phyloP scores from a whole-genome alignment of 345 rosid genomes.

The Euphorbia peplus region DNA sequence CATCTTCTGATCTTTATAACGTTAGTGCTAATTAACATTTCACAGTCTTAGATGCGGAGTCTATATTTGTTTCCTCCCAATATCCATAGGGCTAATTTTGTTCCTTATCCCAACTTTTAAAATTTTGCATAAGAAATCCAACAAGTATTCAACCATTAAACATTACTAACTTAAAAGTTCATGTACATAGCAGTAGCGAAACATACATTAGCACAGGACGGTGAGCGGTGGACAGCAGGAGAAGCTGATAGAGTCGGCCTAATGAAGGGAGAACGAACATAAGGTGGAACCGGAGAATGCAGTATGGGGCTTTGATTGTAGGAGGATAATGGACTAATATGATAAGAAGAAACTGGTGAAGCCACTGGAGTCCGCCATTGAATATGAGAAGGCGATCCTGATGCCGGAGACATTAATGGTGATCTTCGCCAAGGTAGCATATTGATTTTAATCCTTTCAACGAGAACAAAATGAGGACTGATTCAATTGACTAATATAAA shows the following conservation, averaged over 20 bases:
- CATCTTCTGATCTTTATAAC: no score
- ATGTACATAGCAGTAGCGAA: background rate
- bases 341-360: constrained; percentile 47
- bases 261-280: constrained; percentile 43
- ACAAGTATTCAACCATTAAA: background rate
- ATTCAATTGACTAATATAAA: background rate
- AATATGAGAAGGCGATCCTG: constrained; percentile 30
- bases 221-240: constrained; percentile 31
- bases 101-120: no score
- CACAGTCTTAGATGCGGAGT: no score
- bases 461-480: background rate
- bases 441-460: constrained; percentile 50
- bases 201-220: constrained; percentile 39
- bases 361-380: constrained; percentile 27
- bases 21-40: no score
- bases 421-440: constrained; percentile 40
- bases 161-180: background rate
- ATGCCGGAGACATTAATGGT: constrained; percentile 32
- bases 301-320: constrained; percentile 38
- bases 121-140: no score
- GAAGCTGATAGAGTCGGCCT: constrained; percentile 49
- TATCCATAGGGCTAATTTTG: no score
- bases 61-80: no score
- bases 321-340: constrained; percentile 43
- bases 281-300: constrained; percentile 52